Evolutionary conservation across 2,329 filamentous ascomycete genomes (phyloP), one percentile per base, ranked within the genome.

Genomic region (Incumbomyces lentus): DNA sequence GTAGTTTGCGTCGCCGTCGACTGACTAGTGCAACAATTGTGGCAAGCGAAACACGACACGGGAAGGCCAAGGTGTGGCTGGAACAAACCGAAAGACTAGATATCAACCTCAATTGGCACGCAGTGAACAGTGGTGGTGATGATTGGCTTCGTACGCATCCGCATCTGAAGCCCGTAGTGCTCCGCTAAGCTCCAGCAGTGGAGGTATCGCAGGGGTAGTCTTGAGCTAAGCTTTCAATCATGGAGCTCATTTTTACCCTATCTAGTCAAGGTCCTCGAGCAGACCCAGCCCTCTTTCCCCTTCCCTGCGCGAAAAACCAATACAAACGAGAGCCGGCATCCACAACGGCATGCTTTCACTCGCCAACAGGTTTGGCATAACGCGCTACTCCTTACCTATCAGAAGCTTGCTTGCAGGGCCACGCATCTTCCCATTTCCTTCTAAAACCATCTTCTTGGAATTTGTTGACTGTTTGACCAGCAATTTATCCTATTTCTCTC

Each of bases 381-480:
- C 16, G 34, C 33, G 42, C 42, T 36, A 45, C 22, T 37, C 42
- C 42, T 37, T 45, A 45, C 34, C 42, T 38, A 45, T 38, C 42
- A 45, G 13, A 37, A 34, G 30, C 44, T 44, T 51, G 44, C 48
- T 52, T 56, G 49, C 40, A 37, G 49, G 48, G 22, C 22, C 22
- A 5, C 22, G 22, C 51, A 48, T 49, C 48, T 49, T 38, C 46
- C 55, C 56, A 59, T 62, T 63, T 63, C 60, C 58, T 55, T 52
- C 53, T 61, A 53, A 48, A 59, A 52, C 52, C 52, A 53, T 52
- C 42, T 48, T 53, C 32, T 44, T 18, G 57, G 52, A 55, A 55
- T 57, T 54, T 55, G 48, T 54, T 52, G 63, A 60, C 58, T 65
- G 62, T 60, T 65, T 63, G 52, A 55, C 43, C 48, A 51, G 33